Percentiles rank a stretch among this genome's conserved stretches.
Evolutionary conservation across 78 protist species (phyloP).

Genomic region (Diacronema lutheri): DNA sequence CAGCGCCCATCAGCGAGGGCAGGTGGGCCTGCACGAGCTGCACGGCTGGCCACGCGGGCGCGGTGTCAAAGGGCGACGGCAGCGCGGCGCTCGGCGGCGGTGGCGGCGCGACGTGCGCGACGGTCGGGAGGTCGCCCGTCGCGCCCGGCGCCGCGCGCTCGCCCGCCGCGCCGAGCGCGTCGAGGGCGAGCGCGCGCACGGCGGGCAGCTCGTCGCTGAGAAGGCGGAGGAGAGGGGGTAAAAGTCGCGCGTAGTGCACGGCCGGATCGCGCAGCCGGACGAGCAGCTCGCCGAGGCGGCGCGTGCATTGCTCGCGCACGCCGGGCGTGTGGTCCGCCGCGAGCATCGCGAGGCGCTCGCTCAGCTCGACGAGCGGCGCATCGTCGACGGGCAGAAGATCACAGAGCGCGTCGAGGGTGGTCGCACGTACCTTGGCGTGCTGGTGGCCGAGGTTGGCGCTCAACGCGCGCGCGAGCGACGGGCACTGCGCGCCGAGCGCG

Average conservation of each 20-base stretch:
- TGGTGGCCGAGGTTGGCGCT: not conserved
- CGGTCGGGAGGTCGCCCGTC: not conserved
- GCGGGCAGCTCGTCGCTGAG: not conserved
- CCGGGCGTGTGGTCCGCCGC: not conserved
- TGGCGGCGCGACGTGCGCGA: too few relatives aligned
- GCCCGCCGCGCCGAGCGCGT: not conserved
- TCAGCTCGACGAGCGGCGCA: not conserved
- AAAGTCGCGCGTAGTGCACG: not conserved
- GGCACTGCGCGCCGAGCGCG: not conserved
- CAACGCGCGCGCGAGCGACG: not conserved
- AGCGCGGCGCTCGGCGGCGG: not conserved
- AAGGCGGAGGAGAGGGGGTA: not conserved
- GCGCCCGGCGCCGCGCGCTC: not conserved
- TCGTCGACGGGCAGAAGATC: not conserved
- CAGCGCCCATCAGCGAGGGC: not conserved
- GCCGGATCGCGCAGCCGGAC: not conserved
- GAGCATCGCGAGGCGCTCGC: not conserved
- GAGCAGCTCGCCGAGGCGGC: not conserved
- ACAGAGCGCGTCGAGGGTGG: not conserved
- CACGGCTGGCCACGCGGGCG: not conserved
- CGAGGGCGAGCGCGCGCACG: conserved; percentile 6
- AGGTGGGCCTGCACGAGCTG: not conserved
- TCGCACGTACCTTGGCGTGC: not conserved
- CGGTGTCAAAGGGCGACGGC: not conserved
- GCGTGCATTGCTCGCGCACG: not conserved